phyloP scores from a whole-genome alignment of 2,329 filamentous ascomycete genomes.

The Podosphaera fusca region DNA sequence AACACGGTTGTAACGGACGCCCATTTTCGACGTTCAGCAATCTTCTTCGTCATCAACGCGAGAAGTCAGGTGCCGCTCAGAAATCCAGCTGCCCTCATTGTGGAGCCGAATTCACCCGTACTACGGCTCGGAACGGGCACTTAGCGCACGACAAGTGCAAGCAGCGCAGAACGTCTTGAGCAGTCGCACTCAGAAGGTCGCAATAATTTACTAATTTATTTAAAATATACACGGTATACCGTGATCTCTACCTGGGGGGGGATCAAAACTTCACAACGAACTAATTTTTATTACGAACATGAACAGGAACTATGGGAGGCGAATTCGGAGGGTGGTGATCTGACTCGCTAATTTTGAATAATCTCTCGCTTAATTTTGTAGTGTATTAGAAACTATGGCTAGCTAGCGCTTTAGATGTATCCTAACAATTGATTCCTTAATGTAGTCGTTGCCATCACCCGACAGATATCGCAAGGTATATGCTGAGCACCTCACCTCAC shows the following conservation, averaged over 20 bases:
- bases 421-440: neutral
- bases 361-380: neutral
- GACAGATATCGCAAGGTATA: neutral
- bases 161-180: constrained; percentile 29
- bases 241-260: neutral
- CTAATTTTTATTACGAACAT: neutral
- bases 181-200: neutral
- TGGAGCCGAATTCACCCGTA: constrained; percentile 80
- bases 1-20: constrained; percentile 86
- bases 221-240: neutral
- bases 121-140: constrained; percentile 72
- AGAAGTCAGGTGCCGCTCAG: constrained; percentile 75
- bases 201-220: neutral
- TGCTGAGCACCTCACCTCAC: neutral
- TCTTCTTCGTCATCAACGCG: constrained; percentile 70
- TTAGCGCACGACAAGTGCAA: constrained; percentile 81
- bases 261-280: neutral
- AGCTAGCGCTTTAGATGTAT: neutral
- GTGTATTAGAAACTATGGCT: neutral
- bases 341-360: neutral
- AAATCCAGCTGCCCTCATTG: constrained; percentile 83
- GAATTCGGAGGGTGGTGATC: neutral
- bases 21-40: constrained; percentile 97
- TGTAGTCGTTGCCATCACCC: neutral
- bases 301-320: neutral